Conservation (phyloP, 768 basidiomycete species). For the Leccinum subtestaceum region DNA sequence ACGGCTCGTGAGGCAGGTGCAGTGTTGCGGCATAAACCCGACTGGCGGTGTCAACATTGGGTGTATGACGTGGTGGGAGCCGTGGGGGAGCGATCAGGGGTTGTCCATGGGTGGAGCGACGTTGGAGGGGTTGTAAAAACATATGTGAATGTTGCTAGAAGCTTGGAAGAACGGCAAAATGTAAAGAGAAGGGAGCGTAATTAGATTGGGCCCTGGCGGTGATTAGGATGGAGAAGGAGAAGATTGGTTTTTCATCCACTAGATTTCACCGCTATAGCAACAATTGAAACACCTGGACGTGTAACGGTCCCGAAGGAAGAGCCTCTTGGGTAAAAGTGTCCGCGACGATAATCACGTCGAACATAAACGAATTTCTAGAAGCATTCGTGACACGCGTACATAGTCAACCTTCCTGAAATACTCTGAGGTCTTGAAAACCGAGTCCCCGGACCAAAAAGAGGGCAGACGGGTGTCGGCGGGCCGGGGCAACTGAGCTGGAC, state of each 20-base stretch:
- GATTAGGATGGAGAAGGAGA: background rate
- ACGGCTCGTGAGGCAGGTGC: constrained; percentile 9
- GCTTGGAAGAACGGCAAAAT: constrained; percentile 32
- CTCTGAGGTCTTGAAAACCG: constrained; percentile 2
- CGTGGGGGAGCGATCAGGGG: constrained; percentile 4
- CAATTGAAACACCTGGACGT: constrained; percentile 16
- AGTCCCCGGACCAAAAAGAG: constrained; percentile 5
- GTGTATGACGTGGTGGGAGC: constrained; percentile 20
- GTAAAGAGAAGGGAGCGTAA: background rate
- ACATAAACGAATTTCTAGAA: constrained; percentile 1
- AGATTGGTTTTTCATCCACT: background rate
- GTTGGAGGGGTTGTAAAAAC: constrained; percentile 19
- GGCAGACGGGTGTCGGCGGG: background rate
- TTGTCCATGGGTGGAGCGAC: constrained; percentile 14
- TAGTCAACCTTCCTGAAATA: constrained; percentile 3
- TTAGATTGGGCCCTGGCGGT: background rate
- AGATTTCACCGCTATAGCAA: constrained; percentile 19
- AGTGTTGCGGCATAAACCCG: constrained; percentile 16
- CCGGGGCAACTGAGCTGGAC: constrained; percentile 13
- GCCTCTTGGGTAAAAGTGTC: background rate
- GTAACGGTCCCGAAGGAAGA: background rate
- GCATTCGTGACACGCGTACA: background rate
- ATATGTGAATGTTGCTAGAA: constrained; percentile 28
- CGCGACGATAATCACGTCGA: constrained; percentile 13
- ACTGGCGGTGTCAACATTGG: constrained; percentile 31